Base-by-base conservation (phyloP, 495 filamentous ascomycete genomes). In the Staphylotrichum tortipilum region DNA sequence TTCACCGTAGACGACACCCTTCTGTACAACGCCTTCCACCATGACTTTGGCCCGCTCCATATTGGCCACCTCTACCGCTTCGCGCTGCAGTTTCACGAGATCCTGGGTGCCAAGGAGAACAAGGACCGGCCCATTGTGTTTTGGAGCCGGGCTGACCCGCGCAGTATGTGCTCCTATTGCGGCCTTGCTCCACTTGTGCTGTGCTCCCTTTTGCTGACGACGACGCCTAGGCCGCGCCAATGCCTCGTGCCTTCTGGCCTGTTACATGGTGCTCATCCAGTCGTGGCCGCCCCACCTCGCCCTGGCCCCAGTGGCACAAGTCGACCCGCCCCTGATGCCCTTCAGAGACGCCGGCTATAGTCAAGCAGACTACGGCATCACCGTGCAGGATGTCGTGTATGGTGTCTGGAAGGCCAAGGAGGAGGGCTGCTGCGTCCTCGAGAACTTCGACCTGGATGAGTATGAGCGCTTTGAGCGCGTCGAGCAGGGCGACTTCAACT, bases 401-500 rank as follows among this genome's bases (percentile, higher is more conserved):
- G 92, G 92, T 34, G 88, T 99, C 12, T 99, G 94, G 94, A 94
- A 85, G 61, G 94, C 94, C 3, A 99, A 99, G 67, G 90, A 97
- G 65, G 84, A 95, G 66, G 82, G 83, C 2, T 77, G 94, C 58
- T 91, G 88, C 58, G 84, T 84, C 24, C 68, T 99, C 47, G 84
- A 88, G 53, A 83, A 89, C 38, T 99, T 97, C 57, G 88, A 85
- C 44, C 75, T 99, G 3, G 89, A 95, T 71, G 92, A 97, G 80
- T 96, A 99, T 61, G 92, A 99, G 69, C 84, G 79, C 60, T 99
- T 79, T 54, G 92, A 99, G 67, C 78, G 92, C 46, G 92, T 97
- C 3, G 94, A 99, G 58, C 89, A 95, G 75, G 92, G 92, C 49
- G 92, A 99, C 68, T 99, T 99, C 84, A 99, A 99, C 74, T 99